These are phyloP conservation scores for Lipomyces starkeyi DNA, from an alignment of 805 yeast species.

Conservation along the genomic window DNA sequence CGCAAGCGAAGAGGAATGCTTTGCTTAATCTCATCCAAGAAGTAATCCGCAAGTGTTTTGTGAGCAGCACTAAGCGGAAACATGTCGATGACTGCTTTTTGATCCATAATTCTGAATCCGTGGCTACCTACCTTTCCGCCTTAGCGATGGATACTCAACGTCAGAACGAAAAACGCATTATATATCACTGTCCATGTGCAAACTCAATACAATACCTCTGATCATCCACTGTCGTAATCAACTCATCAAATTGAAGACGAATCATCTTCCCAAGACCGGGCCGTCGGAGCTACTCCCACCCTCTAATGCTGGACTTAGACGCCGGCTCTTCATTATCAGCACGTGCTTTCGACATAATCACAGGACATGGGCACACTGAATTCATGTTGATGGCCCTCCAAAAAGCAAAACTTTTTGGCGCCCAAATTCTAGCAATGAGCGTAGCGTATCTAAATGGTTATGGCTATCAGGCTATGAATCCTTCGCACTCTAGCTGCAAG, in stretches of 20 bases:
- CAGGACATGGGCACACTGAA: neutral
- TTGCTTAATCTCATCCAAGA: neutral
- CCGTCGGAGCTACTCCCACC: no score
- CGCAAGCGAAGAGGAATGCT: neutral
- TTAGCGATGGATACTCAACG: neutral
- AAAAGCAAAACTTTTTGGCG: no score
- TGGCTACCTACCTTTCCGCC: neutral
- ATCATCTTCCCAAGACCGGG: neutral
- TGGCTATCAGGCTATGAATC: no score
- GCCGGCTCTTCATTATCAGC: no score
- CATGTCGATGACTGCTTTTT: neutral
- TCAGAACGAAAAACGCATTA: no score
- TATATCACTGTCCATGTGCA: neutral
- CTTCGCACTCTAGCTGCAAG: no score
- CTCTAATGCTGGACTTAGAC: no score
- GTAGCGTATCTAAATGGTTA: no score
- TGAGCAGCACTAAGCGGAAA: neutral
- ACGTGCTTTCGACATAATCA: conserved; percentile 2
- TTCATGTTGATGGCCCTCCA: no score
- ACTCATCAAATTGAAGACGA: neutral
- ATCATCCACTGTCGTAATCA: neutral
- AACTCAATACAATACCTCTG: neutral
- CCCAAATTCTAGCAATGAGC: no score
- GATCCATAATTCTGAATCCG: conserved; percentile 5
- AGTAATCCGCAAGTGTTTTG: neutral